Percentiles rank a stretch among this genome's conserved stretches.
phyloP scores from a whole-genome alignment of 306 rosid species.

The Lathyrus oleraceus region DNA sequence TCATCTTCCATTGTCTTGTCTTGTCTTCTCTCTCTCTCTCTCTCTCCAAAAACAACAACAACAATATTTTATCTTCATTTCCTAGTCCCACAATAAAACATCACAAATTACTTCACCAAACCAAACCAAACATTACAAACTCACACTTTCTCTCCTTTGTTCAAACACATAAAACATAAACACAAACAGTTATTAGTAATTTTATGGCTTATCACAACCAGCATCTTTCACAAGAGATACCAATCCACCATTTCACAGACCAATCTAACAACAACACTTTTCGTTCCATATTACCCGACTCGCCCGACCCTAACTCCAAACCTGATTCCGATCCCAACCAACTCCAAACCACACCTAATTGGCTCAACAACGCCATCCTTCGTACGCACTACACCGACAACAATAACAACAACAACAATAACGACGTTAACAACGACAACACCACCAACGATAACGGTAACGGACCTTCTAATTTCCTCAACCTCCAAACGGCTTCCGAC shows the following conservation, averaged over 20 bases:
- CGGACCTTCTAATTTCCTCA: slow-evolving; percentile 55
- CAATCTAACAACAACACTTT: slow-evolving; percentile 38
- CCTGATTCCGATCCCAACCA: slow-evolving; percentile 42
- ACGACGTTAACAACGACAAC: neutral
- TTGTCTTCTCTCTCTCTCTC: neutral
- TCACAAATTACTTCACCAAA: slow-evolving; percentile 30
- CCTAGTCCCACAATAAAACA: slow-evolving; percentile 12
- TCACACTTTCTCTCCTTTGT: neutral
- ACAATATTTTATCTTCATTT: slow-evolving; percentile 30
- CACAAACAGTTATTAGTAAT: neutral
- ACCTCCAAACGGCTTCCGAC: slow-evolving; percentile 70
- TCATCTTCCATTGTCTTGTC: slow-evolving; percentile 6
- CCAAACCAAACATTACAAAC: neutral
- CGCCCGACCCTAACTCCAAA: slow-evolving; percentile 58
- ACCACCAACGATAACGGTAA: neutral
- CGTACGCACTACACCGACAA: slow-evolving; percentile 52
- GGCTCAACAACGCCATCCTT: slow-evolving; percentile 81
- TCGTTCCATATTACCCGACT: slow-evolving; percentile 46
- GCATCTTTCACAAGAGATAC: slow-evolving; percentile 60
- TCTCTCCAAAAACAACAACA: neutral
- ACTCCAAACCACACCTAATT: slow-evolving; percentile 74
- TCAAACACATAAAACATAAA: neutral
- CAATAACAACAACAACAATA: neutral
- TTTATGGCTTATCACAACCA: slow-evolving; percentile 76
- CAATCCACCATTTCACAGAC: slow-evolving; percentile 70